phyloP scores from a whole-genome alignment of 495 filamentous ascomycete species.

The Aspergillus nanangensis region DNA sequence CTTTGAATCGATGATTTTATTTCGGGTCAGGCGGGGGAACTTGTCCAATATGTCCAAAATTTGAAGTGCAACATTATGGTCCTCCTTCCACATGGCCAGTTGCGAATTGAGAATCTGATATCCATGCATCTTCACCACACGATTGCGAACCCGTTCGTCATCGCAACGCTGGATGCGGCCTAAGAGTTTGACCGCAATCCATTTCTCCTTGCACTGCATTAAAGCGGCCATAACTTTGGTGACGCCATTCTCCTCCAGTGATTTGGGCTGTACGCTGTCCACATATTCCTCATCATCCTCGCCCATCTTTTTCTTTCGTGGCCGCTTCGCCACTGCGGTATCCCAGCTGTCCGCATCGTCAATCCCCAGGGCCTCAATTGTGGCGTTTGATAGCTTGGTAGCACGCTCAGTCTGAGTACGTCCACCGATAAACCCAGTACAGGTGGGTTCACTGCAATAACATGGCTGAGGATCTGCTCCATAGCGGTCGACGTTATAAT shows the following conservation, averaged over 20 bases:
- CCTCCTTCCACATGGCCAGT: conserved; percentile 77
- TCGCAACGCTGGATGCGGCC: conserved; percentile 84
- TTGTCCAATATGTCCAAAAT: conserved; percentile 84
- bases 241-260: conserved; percentile 81
- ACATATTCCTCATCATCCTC: conserved; percentile 97
- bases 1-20: conserved; percentile 96
- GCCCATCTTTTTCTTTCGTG: conserved; percentile 87
- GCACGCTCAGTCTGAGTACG: conserved; percentile 96
- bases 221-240: conserved; percentile 98
- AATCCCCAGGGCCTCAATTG: conserved; percentile 93
- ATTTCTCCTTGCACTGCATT: conserved; percentile 98
- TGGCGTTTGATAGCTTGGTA: conserved; percentile 84
- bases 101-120: conserved; percentile 90
- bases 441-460: conserved; percentile 94
- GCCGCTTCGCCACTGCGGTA: conserved; percentile 78
- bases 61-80: conserved; percentile 83
- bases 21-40: conserved; percentile 87
- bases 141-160: conserved; percentile 82
- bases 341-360: conserved; percentile 93
- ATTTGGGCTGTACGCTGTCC: conserved; percentile 79
- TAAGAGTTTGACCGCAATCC: conserved; percentile 96
- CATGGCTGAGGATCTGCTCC: conserved; percentile 94
- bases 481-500: conserved; percentile 99
- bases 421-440: conserved; percentile 92
- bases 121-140: conserved; percentile 92